Evolutionary conservation across 2,329 filamentous ascomycete genomes (phyloP).

Genomic region (Ophiostoma triangulosporum): DNA sequence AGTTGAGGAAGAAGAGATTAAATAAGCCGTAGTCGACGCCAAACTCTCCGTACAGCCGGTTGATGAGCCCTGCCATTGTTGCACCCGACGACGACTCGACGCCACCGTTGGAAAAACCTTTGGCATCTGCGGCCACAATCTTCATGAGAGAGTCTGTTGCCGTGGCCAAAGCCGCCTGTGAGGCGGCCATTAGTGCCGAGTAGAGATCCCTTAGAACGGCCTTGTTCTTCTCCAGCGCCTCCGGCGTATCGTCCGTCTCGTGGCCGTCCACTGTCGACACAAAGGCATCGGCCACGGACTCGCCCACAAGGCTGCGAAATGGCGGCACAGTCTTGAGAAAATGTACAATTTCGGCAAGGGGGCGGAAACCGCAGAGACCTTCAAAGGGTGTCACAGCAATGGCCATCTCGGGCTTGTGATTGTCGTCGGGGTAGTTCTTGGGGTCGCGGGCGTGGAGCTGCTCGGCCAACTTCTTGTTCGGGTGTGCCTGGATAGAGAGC

Average conservation of each 20-base stretch:
- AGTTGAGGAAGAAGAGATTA: conserved; percentile 95
- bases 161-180: conserved; percentile 47
- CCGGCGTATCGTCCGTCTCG: conserved; percentile 25
- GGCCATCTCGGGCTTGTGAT: conserved; percentile 99
- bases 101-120: conserved; percentile 61
- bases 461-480: conserved; percentile 89
- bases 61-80: conserved; percentile 63
- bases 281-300: conserved; percentile 45
- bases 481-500: conserved; percentile 91
- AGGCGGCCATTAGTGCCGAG: conserved; percentile 65
- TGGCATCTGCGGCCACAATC: conserved; percentile 40
- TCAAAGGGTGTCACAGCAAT: conserved; percentile 95
- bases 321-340: conserved; percentile 52
- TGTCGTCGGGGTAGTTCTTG: conserved; percentile 96
- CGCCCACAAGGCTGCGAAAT: conserved; percentile 53
- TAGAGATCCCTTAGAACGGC: conserved; percentile 64
- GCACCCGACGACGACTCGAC: conserved; percentile 53
- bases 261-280: conserved; percentile 35
- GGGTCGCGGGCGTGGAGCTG: conserved; percentile 73
- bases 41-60: conserved; percentile 69
- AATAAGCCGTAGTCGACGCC: conserved; percentile 85
- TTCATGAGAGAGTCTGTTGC: conserved; percentile 57
- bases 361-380: conserved; percentile 89
- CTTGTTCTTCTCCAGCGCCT: conserved; percentile 49
- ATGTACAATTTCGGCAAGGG: conserved; percentile 71